Evolutionary conservation across 2,329 filamentous ascomycete genomes (phyloP), one percentile per base, ranked within the genome.

Genomic region (Arthrobotrys sphaeroides): DNA sequence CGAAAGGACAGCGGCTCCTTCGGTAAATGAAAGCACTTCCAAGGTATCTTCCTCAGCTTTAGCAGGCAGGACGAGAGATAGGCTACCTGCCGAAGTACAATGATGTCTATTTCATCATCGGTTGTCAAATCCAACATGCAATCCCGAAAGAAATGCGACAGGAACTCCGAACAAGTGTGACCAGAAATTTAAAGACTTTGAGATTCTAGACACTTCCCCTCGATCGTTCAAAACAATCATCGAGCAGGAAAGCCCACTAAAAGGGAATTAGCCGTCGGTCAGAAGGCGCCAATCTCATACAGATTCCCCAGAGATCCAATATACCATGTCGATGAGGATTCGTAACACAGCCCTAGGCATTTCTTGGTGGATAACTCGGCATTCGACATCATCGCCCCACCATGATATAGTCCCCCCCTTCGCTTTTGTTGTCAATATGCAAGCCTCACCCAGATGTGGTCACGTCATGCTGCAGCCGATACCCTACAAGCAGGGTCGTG

Each of bases 381-480:
- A 64, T 33, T 53, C 53, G 64, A 75, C 72, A 75, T 75, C 62
- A 64, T 59, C 28, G 64, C 47, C 64, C 70, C 70, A 69, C 64
- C 40, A 53, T 38, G 51, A 28, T 55, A 36, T 5, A 9, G 28
- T 16, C 49, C 47, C 47, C 22, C 31, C 51, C 51, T 64, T 51
- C 40, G 20, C 62, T 55, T 72, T 64, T 64, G 67, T 24, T 67
- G 67, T 18, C 24, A 36, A 40, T 61, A 47, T 74, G 72, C 72
- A 68, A 75, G 64, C 64, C 64, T 59, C 53, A 18, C 43, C 55
- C 51, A 59, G 24, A 66, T 55, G 38, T 47, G 49, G 72, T 75
- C 64, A 75, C 72, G 64, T 75, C 72, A 75, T 75, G 64, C 55
- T 75, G 72, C 72, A 75, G 61, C 51, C 51, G 16, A 36, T 55